phyloP scores from a whole-genome alignment of 768 basidiomycete genomes.

The Solioccasus polychromus region DNA sequence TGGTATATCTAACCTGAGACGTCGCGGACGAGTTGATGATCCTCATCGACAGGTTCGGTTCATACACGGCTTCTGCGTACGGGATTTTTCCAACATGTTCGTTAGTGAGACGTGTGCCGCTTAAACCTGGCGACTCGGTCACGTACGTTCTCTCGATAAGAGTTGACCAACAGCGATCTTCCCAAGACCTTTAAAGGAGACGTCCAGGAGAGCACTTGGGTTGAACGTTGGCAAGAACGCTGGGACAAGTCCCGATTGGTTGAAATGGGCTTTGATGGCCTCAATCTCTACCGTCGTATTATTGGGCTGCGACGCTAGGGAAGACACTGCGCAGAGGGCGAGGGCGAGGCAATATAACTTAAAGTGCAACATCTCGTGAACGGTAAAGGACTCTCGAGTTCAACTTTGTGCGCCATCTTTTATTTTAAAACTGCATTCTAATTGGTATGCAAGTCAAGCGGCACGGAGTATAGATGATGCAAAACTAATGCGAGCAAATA shows the following conservation, averaged over 20 bases:
- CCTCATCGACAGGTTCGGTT: conserved; percentile 52
- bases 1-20: conserved; percentile 54
- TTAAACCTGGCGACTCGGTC: neutral
- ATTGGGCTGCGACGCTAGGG: conserved; percentile 45
- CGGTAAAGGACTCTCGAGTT: neutral
- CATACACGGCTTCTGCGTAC: conserved; percentile 50
- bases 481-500: conserved; percentile 31
- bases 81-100: too few species aligned
- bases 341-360: conserved; percentile 24
- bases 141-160: conserved; percentile 56
- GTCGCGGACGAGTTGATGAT: conserved; percentile 46
- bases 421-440: conserved; percentile 15
- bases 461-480: conserved; percentile 14
- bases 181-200: conserved; percentile 50
- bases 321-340: conserved; percentile 34
- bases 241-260: conserved; percentile 58
- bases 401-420: neutral
- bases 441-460: conserved; percentile 19
- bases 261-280: conserved; percentile 69
- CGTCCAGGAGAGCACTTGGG: conserved; percentile 55
- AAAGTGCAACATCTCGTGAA: conserved; percentile 14
- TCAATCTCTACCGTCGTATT: conserved; percentile 44
- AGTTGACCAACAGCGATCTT: conserved; percentile 55
- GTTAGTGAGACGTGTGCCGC: too few species aligned
- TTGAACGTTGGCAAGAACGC: conserved; percentile 55